A percentile compares a stretch with the other conserved stretches of the same genome.
Conservation (phyloP, 345 rosid genomes). For the Corchorus olitorius region DNA sequence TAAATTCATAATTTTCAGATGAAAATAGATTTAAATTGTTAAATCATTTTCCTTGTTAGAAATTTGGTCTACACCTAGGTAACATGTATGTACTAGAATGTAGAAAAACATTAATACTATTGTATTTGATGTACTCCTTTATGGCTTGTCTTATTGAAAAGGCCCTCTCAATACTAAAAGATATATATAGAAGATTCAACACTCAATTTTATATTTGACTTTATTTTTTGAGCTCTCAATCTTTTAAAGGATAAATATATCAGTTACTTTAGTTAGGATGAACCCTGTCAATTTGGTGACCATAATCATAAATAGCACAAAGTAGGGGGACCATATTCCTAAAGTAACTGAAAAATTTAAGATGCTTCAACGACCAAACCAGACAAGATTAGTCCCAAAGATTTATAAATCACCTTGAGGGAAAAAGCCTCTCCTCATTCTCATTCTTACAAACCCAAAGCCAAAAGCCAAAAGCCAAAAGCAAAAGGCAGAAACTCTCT, state of each 20-base stretch:
- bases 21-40: not conserved
- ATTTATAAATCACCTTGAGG: constrained; percentile 18
- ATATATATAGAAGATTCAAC: not conserved
- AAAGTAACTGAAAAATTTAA: not conserved
- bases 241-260: not conserved
- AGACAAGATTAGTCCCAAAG: constrained; percentile 5
- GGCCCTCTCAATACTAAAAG: not conserved
- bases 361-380: constrained; percentile 19
- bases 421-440: constrained; percentile 12
- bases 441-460: constrained; percentile 14
- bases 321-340: constrained; percentile 3
- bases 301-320: not conserved
- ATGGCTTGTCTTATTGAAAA: not conserved
- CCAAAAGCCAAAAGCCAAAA: not conserved
- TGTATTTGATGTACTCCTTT: not conserved
- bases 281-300: not conserved
- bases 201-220: not conserved
- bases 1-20: not conserved
- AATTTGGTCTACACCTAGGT: not conserved
- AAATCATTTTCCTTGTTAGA: not conserved
- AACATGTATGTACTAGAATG: not conserved
- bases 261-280: not conserved
- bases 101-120: not conserved
- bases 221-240: not conserved
- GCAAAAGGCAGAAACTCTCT: not conserved